Percentiles rank a stretch among this genome's conserved stretches.
phyloP scores from a whole-genome alignment of 345 rosid genomes.

The Citropsis articulata region DNA sequence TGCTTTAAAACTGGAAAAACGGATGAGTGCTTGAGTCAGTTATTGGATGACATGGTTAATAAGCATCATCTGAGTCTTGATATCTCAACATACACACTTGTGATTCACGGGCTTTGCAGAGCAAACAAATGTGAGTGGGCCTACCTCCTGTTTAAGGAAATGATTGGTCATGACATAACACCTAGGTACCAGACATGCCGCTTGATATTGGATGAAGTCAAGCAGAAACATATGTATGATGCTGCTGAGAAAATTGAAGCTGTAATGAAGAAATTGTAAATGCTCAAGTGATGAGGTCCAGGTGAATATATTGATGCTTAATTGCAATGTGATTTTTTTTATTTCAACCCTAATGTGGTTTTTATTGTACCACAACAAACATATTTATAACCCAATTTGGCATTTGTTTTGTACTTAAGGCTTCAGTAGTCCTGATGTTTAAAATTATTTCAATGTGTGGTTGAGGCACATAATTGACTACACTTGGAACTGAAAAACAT shows the following conservation, averaged over 20 bases:
- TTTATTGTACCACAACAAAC: not conserved
- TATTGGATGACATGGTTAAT: slow-evolving; percentile 67
- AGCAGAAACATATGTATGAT: slow-evolving; percentile 46
- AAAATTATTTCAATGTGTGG: not conserved
- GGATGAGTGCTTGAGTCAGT: slow-evolving; percentile 42
- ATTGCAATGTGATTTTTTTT: not conserved
- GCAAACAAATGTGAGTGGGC: slow-evolving; percentile 68
- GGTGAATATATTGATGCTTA: not conserved
- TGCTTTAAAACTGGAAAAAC: slow-evolving; percentile 65
- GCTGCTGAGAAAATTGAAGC: slow-evolving; percentile 56
- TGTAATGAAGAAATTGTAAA: slow-evolving; percentile 51
- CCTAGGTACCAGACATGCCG: slow-evolving; percentile 63
- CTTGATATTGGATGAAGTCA: slow-evolving; percentile 62
- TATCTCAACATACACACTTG: slow-evolving; percentile 57
- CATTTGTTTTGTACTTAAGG: not conserved
- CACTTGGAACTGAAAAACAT: not conserved
- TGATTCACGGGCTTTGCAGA: slow-evolving; percentile 78
- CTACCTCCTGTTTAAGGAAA: slow-evolving; percentile 63
- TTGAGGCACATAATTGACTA: not conserved
- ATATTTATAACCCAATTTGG: not conserved
- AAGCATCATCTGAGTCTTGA: slow-evolving; percentile 84
- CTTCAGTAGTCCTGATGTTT: not conserved
- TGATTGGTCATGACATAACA: slow-evolving; percentile 61
- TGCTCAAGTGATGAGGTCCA: not conserved
- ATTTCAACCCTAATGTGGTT: not conserved